Evolutionary conservation across 83 land plant genomes (phyloP).

Genomic region (Thuja plicata): DNA sequence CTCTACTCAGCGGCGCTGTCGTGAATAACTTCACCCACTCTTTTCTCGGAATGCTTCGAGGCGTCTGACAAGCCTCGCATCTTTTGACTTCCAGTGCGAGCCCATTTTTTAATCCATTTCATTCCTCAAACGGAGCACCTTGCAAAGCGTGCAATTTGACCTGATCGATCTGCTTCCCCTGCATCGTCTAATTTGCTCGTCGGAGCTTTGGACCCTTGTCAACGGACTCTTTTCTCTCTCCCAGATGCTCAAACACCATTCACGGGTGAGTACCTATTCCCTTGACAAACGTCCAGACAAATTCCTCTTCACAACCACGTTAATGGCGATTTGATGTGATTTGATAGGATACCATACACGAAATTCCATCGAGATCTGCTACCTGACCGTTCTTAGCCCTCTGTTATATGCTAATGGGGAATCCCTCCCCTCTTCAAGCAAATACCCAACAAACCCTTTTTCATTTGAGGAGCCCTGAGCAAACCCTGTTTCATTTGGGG

Average conservation of each 20-base stretch:
- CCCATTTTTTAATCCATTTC: not conserved
- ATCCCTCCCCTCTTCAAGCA: not conserved
- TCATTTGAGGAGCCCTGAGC: too few species aligned
- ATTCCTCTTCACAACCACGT: not conserved
- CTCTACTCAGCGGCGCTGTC: not conserved
- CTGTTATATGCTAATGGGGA: not conserved
- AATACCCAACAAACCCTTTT: too few species aligned
- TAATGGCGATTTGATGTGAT: not conserved
- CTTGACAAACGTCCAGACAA: not conserved
- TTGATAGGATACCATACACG: not conserved
- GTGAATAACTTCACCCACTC: not conserved
- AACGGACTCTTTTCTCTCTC: not conserved
- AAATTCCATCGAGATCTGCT: not conserved
- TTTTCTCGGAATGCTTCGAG: not conserved
- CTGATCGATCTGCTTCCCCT: not conserved
- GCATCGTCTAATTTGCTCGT: not conserved
- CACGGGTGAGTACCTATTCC: not conserved
- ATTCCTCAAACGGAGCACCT: not conserved
- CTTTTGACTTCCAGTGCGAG: not conserved
- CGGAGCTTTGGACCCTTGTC: not conserved
- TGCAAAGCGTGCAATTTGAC: conserved; percentile 6
- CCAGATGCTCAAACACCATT: not conserved
- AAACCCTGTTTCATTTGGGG: too few species aligned
- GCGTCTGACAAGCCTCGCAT: not conserved
- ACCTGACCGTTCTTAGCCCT: not conserved